Conservation (phyloP, 495 filamentous ascomycete genomes). For the Beverwykella pulmonaria region DNA sequence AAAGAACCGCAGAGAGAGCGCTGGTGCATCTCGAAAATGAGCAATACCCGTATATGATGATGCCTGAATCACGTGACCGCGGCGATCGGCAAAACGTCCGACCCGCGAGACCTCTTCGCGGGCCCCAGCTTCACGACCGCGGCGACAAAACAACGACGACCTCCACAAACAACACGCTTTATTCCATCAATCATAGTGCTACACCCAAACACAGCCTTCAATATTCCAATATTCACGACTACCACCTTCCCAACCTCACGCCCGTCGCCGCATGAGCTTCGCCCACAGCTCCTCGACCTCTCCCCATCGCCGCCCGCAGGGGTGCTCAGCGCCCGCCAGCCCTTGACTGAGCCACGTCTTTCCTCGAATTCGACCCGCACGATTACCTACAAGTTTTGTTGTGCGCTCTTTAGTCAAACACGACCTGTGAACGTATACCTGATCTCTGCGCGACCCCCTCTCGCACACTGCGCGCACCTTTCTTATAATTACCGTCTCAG, state of each 20-base stretch:
- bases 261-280: constrained; percentile 15
- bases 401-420: not conserved
- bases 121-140: not conserved
- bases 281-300: constrained; percentile 1
- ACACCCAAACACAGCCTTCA: not conserved
- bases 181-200: constrained; percentile 23
- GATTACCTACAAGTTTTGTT: not conserved
- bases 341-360: not conserved
- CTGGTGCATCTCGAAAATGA: too few species aligned
- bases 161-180: constrained; percentile 12
- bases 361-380: not conserved
- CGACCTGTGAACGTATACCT: not conserved
- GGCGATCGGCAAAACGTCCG: not conserved
- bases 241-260: not conserved
- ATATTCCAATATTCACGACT: not conserved
- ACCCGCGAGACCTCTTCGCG: not conserved
- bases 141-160: constrained; percentile 10
- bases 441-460: not conserved
- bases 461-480: not conserved
- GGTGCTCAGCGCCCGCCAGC: constrained; percentile 21
- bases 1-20: too few species aligned
- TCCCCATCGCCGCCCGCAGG: constrained; percentile 11
- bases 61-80: not conserved
- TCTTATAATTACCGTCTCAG: not conserved
- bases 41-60: too few species aligned